A percentile compares a stretch with the other conserved stretches of the same genome.
phyloP scores from a whole-genome alignment of 1,139 yeast species.

The Yamadazyma diospyri region DNA sequence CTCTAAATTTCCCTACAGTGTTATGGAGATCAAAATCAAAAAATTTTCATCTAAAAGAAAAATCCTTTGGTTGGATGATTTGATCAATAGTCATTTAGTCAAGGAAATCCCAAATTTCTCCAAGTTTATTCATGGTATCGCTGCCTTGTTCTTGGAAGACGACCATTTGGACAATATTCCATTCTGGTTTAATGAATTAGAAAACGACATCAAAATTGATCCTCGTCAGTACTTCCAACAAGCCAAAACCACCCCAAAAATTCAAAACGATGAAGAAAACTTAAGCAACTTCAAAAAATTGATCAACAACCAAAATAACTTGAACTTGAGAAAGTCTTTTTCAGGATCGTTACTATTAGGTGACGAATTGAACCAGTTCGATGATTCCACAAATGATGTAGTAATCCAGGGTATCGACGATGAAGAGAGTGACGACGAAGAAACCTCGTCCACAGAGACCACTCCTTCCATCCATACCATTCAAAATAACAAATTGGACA shows the following conservation, averaged over 20 bases:
- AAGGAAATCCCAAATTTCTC: conserved; percentile 91
- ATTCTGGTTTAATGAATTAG: conserved; percentile 92
- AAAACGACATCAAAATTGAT: conserved; percentile 68
- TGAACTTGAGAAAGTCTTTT: conserved; percentile 37
- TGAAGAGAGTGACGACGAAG: conserved; percentile 21
- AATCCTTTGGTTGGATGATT: conserved; percentile 82
- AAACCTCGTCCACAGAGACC: conserved; percentile 34
- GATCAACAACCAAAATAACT: conserved; percentile 31
- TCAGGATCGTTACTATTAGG: conserved; percentile 33
- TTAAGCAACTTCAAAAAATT: conserved; percentile 43
- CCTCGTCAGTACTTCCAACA: conserved; percentile 66
- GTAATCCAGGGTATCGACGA: conserved; percentile 14
- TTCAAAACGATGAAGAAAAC: conserved; percentile 26
- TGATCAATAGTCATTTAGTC: conserved; percentile 77
- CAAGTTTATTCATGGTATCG: conserved; percentile 87
- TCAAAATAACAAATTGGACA: conserved; percentile 40
- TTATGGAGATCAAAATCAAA: conserved; percentile 82
- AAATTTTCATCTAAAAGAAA: conserved; percentile 44
- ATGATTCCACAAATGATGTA: conserved; percentile 10
- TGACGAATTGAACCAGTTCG: conserved; percentile 7
- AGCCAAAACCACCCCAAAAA: conserved; percentile 17
- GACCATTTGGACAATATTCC: conserved; percentile 89
- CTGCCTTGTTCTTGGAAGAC: conserved; percentile 82
- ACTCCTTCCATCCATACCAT: conserved; percentile 11
- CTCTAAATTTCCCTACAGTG: conserved; percentile 83